These are phyloP conservation scores for Debaryomycetaceae sp. DNA, from an alignment of 1,139 yeast species.

Conservation along the genomic window DNA sequence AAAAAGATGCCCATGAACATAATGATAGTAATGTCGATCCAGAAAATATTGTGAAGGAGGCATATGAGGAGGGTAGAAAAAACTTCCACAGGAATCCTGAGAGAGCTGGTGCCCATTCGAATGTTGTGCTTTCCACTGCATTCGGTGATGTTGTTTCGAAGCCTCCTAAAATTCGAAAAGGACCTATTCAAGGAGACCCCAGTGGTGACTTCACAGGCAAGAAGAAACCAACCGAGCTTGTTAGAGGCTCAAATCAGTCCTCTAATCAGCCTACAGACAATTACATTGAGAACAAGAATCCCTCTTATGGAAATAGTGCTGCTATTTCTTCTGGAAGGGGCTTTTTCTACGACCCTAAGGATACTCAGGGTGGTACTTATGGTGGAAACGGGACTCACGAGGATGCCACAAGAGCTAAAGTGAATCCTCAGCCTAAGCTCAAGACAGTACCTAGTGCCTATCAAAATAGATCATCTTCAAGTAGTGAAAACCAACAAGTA, in stretches of 20 bases:
- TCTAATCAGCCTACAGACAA: constrained; percentile 10
- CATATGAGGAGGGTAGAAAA: constrained; percentile 23
- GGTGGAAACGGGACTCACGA: constrained; percentile 9
- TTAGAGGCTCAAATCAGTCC: constrained; percentile 7
- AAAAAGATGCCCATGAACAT: background rate
- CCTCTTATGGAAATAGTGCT: constrained; percentile 30
- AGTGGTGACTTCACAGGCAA: constrained; percentile 35
- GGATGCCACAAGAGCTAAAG: constrained; percentile 26
- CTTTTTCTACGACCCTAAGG: constrained; percentile 33
- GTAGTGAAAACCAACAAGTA: background rate
- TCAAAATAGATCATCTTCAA: constrained; percentile 12
- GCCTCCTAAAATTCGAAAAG: constrained; percentile 29
- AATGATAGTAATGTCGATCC: background rate
- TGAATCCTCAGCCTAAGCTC: constrained; percentile 20
- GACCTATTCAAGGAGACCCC: constrained; percentile 25
- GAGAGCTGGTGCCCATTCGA: background rate
- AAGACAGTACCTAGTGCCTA: constrained; percentile 32
- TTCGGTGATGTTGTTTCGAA: constrained; percentile 29
- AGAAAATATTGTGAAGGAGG: constrained; percentile 12
- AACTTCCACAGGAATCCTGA: constrained; percentile 14
- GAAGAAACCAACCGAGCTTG: constrained; percentile 26
- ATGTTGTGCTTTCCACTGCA: constrained; percentile 15
- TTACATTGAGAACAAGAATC: constrained; percentile 17
- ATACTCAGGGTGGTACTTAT: constrained; percentile 33
- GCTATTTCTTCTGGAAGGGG: constrained; percentile 27